phyloP scores from a whole-genome alignment of 2,329 filamentous ascomycete species.

The Epichloe brachyelytri region DNA sequence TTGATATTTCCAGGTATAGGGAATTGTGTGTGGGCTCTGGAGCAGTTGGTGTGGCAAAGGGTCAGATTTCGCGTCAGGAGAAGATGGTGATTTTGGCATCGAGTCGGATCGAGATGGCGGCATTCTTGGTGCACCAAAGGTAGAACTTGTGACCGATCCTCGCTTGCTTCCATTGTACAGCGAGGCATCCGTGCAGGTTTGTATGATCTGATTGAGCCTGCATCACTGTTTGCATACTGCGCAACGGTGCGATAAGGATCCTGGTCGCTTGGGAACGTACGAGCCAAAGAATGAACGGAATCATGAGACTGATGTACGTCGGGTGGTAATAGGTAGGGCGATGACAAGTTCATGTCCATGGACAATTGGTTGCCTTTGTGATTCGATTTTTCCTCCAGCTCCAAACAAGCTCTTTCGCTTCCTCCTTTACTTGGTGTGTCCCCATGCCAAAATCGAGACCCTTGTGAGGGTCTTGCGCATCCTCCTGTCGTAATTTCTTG shows the following conservation, averaged over 20 bases:
- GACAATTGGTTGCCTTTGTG: slow-evolving; percentile 44
- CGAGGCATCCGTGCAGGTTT: slow-evolving; percentile 28
- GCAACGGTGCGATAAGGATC: slow-evolving; percentile 68
- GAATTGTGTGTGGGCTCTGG: slow-evolving; percentile 16
- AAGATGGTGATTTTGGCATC: slow-evolving; percentile 26
- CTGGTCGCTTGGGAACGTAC: slow-evolving; percentile 58
- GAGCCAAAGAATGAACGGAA: slow-evolving; percentile 74
- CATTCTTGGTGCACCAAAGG: slow-evolving; percentile 14
- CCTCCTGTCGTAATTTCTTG: slow-evolving; percentile 60
- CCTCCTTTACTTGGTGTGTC: slow-evolving; percentile 30
- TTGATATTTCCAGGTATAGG: slow-evolving; percentile 9
- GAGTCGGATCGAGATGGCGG: slow-evolving; percentile 28
- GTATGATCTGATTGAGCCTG: slow-evolving; percentile 41
- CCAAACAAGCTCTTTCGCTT: slow-evolving; percentile 29
- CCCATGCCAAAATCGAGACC: slow-evolving; percentile 85
- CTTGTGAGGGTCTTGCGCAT: slow-evolving; percentile 74
- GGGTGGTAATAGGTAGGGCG: slow-evolving; percentile 87
- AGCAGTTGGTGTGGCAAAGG: slow-evolving; percentile 22
- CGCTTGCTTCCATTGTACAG: slow-evolving; percentile 31
- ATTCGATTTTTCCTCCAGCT: slow-evolving; percentile 43
- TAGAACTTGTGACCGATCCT: slow-evolving; percentile 15
- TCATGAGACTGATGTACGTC: slow-evolving; percentile 67
- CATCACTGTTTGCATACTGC: slow-evolving; percentile 44
- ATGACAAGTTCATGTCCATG: slow-evolving; percentile 63
- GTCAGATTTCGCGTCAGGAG: slow-evolving; percentile 21